Percentiles rank a stretch among this genome's conserved stretches.
These are phyloP conservation scores for Entomortierella beljakovae DNA, from an alignment of 192 early-diverging fungal species.

Conservation along the genomic window DNA sequence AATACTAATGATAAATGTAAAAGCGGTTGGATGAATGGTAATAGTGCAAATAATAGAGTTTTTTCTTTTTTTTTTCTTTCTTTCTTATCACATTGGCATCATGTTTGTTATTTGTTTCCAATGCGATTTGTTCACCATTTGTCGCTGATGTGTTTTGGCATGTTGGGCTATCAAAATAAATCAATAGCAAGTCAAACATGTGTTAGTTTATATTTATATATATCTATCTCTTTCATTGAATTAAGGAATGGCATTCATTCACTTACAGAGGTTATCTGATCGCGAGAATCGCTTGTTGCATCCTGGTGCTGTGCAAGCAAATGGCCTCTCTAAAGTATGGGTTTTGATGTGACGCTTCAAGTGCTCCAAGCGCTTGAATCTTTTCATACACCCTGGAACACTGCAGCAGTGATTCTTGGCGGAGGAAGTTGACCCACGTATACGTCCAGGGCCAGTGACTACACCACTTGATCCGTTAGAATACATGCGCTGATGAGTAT, in stretches of 20 bases:
- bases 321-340: constrained; percentile 79
- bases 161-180: constrained; percentile 39
- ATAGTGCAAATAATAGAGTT: too few relatives aligned
- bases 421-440: constrained; percentile 12
- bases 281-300: constrained; percentile 86
- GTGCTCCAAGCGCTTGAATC: constrained; percentile 85
- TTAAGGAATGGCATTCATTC: too few relatives aligned
- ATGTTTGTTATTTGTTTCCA: constrained; percentile 35
- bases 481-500: constrained; percentile 3
- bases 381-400: constrained; percentile 56
- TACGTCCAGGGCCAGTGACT: neutral
- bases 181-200: neutral
- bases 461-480: neutral
- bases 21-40: too few relatives aligned
- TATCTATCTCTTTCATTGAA: neutral
- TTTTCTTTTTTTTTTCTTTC: too few relatives aligned
- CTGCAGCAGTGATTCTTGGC: constrained; percentile 53
- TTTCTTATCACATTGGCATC: constrained; percentile 7
- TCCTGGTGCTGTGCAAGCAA: constrained; percentile 71
- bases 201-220: neutral
- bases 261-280: constrained; percentile 74
- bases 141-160: constrained; percentile 50
- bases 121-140: constrained; percentile 37
- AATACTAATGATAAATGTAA: too few relatives aligned
- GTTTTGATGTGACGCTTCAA: constrained; percentile 85